Base-by-base conservation (phyloP, 768 basidiomycete genomes). In the Sarcomyxa edulis region DNA sequence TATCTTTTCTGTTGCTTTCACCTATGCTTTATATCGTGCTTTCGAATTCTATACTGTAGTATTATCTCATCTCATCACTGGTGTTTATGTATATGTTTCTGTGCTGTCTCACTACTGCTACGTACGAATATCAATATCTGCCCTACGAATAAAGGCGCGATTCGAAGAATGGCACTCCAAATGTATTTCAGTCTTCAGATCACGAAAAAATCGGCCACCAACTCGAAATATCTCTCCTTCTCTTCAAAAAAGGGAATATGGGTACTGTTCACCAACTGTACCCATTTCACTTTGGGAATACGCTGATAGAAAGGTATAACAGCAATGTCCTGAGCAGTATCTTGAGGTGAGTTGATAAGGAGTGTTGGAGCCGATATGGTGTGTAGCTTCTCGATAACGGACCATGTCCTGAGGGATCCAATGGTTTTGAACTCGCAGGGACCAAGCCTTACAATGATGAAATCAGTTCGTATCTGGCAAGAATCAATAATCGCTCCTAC, bases 171-270 rank as follows among this genome's bases (percentile, higher is more conserved):
- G n/a, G n/a, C n/a, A n/a, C n/a, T n/a, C n/a, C n/a, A n/a, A n/a
- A n/a, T n/a, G n/a, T n/a, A n/a, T n/a, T n/a, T n/a, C n/a, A n/a
- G n/a, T n/a, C n/a, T n/a, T n/a, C n/a, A n/a, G n/a, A n/a, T n/a
- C n/a, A n/a, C n/a, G n/a, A 68, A 44, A 43, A 68, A 66, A 12
- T 54, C 46, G 11, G 50, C 50, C 5, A 65, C 53, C 9, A 65
- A 35, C 27, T 58, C 36, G 54, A 64, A 53, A 44, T 55, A 69
- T 43, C 54, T 52, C 41, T 60, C 58, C 15, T 53, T 49, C 52
- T 70, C 69, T 50, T 72, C 72, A 39, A 55, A 59, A n/a, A 59
- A 58, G 14, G 71, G 59, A 49, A 60, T 56, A 42, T 74, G 72
- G 28, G 64, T 64, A 3, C 62, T 65, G 22, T 68, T 48, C 6